Conservation (phyloP, 805 yeast species). For the Saturnispora zaruensis region DNA sequence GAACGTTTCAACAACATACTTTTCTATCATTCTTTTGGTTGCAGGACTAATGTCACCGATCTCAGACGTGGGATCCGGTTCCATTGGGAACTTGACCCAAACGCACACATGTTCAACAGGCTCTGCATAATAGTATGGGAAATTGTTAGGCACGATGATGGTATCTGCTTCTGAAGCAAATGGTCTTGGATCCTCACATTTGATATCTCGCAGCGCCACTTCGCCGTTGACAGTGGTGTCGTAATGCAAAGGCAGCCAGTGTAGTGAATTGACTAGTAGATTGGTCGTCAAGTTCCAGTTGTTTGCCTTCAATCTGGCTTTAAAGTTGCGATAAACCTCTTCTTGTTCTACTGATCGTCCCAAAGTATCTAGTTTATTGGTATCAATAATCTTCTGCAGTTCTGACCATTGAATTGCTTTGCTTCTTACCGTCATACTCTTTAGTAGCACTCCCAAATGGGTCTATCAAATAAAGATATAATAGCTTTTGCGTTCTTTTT, state of each 20-base stretch:
- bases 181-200: conserved; percentile 31
- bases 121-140: conserved; percentile 54
- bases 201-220: conserved; percentile 15
- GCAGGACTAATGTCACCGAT: conserved; percentile 43
- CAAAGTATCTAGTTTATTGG: conserved; percentile 38
- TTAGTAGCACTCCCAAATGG: neutral
- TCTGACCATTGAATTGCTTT: conserved; percentile 42
- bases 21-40: conserved; percentile 35
- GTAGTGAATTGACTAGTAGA: conserved; percentile 38
- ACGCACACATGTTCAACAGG: conserved; percentile 50
- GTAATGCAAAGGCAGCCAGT: conserved; percentile 37
- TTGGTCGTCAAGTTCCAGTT: conserved; percentile 39
- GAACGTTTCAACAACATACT: conserved; percentile 41
- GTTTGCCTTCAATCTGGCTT: conserved; percentile 29
- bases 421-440: conserved; percentile 13
- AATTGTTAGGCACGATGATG: conserved; percentile 46
- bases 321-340: conserved; percentile 39
- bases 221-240: conserved; percentile 3
- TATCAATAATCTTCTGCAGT: conserved; percentile 29
- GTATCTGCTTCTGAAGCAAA: conserved; percentile 36
- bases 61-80: conserved; percentile 39
- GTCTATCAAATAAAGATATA: neutral
- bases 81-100: conserved; percentile 57
- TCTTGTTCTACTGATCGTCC: conserved; percentile 40
- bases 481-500: neutral